Conservation (phyloP, 2,329 filamentous ascomycete species). For the Cladosporium sp. region DNA sequence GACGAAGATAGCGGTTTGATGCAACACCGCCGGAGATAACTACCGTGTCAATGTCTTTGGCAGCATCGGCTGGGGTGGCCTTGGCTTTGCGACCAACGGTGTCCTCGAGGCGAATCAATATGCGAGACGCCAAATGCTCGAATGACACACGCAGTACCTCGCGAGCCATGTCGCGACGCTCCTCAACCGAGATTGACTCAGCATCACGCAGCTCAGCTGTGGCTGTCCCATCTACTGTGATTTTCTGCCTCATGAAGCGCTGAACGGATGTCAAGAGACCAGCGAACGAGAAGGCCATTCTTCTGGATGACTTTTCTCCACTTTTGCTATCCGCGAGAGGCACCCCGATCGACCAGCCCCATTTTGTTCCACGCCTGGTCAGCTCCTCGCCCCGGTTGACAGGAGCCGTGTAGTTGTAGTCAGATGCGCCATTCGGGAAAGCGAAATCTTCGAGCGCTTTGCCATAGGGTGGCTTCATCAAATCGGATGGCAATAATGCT, state of each 20-base stretch:
- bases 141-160: constrained; percentile 80
- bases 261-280: constrained; percentile 69
- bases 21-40: constrained; percentile 92
- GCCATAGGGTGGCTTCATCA: constrained; percentile 76
- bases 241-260: constrained; percentile 50
- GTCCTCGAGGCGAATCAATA: constrained; percentile 56
- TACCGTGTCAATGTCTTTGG: constrained; percentile 54
- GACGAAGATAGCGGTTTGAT: constrained; percentile 75
- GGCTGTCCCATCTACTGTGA: constrained; percentile 33
- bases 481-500: constrained; percentile 65
- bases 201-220: constrained; percentile 37
- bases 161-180: constrained; percentile 69
- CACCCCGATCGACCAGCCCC: constrained; percentile 69
- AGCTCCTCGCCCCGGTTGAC: constrained; percentile 61
- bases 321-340: constrained; percentile 63
- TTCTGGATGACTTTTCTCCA: constrained; percentile 39
- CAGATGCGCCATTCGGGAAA: constrained; percentile 56
- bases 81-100: background rate
- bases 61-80: background rate
- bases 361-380: constrained; percentile 48
- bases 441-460: constrained; percentile 77
- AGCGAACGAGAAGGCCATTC: constrained; percentile 72
- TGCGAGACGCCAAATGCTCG: constrained; percentile 78
- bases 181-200: constrained; percentile 53
- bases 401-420: constrained; percentile 63